Conservation (phyloP, 768 basidiomycete species). For the Leccinum aurantiacum region DNA sequence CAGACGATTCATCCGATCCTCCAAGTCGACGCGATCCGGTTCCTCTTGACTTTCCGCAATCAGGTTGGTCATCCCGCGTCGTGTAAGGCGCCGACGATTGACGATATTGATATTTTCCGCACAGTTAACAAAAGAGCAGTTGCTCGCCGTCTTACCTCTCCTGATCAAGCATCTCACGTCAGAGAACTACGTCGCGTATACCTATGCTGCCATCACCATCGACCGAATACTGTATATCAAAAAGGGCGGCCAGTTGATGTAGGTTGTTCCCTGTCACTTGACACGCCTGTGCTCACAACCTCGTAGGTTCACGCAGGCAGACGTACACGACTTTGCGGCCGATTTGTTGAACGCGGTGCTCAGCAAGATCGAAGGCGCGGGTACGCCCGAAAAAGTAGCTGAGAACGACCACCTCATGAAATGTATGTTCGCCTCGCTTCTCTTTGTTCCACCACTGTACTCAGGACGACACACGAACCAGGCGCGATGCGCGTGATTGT, state of each 20-base stretch:
- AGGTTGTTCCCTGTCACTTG: slow-evolving; percentile 28
- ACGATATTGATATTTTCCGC: not conserved
- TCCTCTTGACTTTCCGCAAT: slow-evolving; percentile 92
- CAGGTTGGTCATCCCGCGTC: slow-evolving; percentile 53
- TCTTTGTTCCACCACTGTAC: not conserved
- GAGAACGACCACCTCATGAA: slow-evolving; percentile 99
- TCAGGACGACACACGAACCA: slow-evolving; percentile 31
- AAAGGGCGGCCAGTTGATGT: slow-evolving; percentile 73
- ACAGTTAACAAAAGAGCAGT: slow-evolving; percentile 90
- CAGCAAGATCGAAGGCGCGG: slow-evolving; percentile 72
- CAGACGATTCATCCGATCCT: slow-evolving; percentile 78
- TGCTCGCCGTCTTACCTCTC: slow-evolving; percentile 86
- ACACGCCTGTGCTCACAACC: not conserved
- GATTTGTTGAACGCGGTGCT: slow-evolving; percentile 72
- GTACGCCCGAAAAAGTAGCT: slow-evolving; percentile 87
- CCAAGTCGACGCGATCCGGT: slow-evolving; percentile 95
- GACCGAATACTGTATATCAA: slow-evolving; percentile 93
- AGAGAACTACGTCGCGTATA: slow-evolving; percentile 87
- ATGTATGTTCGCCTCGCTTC: slow-evolving; percentile 50
- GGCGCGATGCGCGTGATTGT: slow-evolving; percentile 93
- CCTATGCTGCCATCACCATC: slow-evolving; percentile 98
- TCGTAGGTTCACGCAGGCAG: slow-evolving; percentile 79
- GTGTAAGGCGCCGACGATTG: not conserved
- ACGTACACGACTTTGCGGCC: slow-evolving; percentile 81
- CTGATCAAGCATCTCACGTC: slow-evolving; percentile 81